Conservation (phyloP, 805 yeast species). For the Saccharomycopsis capsularis region DNA sequence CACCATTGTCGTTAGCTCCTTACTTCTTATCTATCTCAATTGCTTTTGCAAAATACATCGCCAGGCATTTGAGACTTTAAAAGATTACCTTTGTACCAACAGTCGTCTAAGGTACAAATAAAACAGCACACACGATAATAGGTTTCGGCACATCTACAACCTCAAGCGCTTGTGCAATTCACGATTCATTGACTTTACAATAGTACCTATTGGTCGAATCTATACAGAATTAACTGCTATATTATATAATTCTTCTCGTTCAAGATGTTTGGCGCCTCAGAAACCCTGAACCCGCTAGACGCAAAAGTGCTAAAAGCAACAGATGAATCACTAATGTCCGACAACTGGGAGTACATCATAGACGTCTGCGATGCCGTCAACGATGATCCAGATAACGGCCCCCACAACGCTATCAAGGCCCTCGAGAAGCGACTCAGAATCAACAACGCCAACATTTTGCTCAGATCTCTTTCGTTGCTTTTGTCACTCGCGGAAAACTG, state of each 20-base stretch:
- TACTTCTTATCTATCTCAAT: too few species aligned
- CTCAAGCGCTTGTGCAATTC: not conserved
- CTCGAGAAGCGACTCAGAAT: slow-evolving; percentile 42
- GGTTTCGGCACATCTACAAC: too few species aligned
- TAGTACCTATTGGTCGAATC: not conserved
- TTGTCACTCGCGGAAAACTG: slow-evolving; percentile 69
- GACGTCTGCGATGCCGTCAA: slow-evolving; percentile 62
- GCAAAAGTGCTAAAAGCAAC: slow-evolving; percentile 44
- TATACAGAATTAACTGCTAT: not conserved
- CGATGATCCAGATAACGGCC: slow-evolving; percentile 52
- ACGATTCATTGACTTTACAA: not conserved
- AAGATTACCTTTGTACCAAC: not conserved
- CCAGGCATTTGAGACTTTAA: not conserved
- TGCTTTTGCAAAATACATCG: too few species aligned
- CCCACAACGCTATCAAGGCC: slow-evolving; percentile 38
- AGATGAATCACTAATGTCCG: slow-evolving; percentile 51
- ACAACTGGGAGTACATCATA: slow-evolving; percentile 60
- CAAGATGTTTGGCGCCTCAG: slow-evolving; percentile 8
- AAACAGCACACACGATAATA: too few species aligned
- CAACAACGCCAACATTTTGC: slow-evolving; percentile 57
- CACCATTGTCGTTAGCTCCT: too few species aligned
- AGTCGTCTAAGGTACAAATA: not conserved
- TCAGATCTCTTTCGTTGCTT: slow-evolving; percentile 49
- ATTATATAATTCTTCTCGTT: not conserved
- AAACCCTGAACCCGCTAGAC: slow-evolving; percentile 9